phyloP scores from a whole-genome alignment of 2,329 filamentous ascomycete species.

The Fusarium kyushuense region DNA sequence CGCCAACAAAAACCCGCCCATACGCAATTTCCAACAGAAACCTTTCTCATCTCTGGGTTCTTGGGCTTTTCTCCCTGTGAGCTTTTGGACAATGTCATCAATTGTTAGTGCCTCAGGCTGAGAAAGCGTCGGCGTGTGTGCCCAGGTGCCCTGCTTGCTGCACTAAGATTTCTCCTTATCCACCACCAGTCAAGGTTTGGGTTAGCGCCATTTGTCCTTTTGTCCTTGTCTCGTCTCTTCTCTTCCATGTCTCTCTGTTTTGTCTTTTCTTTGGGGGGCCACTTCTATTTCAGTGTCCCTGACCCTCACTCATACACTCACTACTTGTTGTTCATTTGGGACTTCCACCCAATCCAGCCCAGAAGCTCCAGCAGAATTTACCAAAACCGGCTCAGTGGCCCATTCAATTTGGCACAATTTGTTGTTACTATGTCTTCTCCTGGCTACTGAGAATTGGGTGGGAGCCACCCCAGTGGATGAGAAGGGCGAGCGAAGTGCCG shows the following conservation, averaged over 20 bases:
- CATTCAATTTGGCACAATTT: conserved; percentile 38
- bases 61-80: conserved; percentile 13
- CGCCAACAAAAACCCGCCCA: conserved; percentile 38
- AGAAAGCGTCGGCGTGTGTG: conserved; percentile 29
- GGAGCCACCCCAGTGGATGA: conserved; percentile 29
- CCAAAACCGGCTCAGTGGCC: conserved; percentile 38
- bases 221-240: conserved; percentile 44
- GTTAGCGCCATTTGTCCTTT: conserved; percentile 50
- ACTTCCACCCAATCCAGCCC: conserved; percentile 28
- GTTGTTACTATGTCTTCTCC: conserved; percentile 11
- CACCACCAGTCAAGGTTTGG: conserved; percentile 53
- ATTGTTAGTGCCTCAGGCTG: conserved; percentile 45
- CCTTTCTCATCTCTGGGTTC: conserved; percentile 33
- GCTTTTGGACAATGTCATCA: conserved; percentile 37
- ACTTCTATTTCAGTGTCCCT: conserved; percentile 32
- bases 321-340: conserved; percentile 21
- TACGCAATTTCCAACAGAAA: conserved; percentile 47
- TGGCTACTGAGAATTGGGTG: conserved; percentile 27
- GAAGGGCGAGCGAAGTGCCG: conserved; percentile 41
- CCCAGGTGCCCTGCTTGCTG: conserved; percentile 46
- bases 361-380: conserved; percentile 35
- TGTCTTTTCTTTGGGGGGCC: conserved; percentile 42
- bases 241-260: conserved; percentile 44
- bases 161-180: conserved; percentile 53
- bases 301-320: conserved; percentile 20